Base-by-base conservation (phyloP, 2,329 filamentous ascomycete species). In the Chaetomium olivaceum region DNA sequence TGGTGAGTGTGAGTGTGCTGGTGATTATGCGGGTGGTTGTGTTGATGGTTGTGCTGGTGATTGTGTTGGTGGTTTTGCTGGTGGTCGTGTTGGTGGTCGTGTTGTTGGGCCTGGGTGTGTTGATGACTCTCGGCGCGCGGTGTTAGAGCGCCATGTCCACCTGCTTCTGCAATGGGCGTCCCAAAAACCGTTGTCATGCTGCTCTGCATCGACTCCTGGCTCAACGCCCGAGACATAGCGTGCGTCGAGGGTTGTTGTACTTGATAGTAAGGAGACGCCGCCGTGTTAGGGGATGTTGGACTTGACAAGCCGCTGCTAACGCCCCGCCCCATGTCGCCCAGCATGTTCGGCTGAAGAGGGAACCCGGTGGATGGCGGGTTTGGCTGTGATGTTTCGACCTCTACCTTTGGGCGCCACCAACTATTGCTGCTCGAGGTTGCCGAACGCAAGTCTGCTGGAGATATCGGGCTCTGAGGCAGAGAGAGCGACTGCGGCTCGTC, bases 201-300 rank as follows among this genome's bases (percentile, higher is more conserved):
- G 21, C 58, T 57, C 4, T 71, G 65, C 68, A 70, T 68, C 3
- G 69, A 69, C 29, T 70, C 69, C 5, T 72, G 67, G 23, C 70
- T 72, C 25, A 71, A 50, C 3, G 69, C 65, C 36, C 68, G 68
- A n/a, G 65, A 64, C 51, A 70, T 64, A 23, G 65, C 50, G 27
- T 68, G 64, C 1, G 59, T 39, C 21, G 67, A 29, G 3, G 56
- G 1, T 25, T 58, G 61, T 11, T 67, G 63, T 14, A 68, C 48
- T 23, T 58, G 64, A 27, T 68, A 71, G 50, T 59, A 69, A 2
- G 69, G 67, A 6, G 68, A 67, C 4, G 51, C 52, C 4, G 67
- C 58, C 19, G 62, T 57, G 25, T 55, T 58, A 2, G 68, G 68
- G 5, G 69, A 70, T 3, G 62, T 70, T 4, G 69, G 68, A 58